Percentiles rank a stretch among this genome's conserved stretches.
Evolutionary conservation across 148 eudicot genomes (phyloP).

Genomic region (Bassia scoparia): DNA sequence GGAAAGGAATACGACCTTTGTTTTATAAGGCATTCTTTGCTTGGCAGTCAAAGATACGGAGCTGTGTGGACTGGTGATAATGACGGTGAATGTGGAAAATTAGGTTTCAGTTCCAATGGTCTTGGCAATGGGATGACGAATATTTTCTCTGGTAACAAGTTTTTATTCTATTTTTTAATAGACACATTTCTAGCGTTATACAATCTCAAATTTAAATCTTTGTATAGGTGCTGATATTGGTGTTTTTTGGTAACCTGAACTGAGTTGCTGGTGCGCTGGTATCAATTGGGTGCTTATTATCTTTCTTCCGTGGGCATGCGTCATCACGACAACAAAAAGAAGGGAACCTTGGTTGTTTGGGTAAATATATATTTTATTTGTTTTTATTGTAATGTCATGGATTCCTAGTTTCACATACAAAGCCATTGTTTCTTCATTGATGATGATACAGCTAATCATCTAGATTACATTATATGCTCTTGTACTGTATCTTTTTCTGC

Average conservation of each 20-base stretch:
- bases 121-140: conserved; percentile 86
- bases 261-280: conserved; percentile 96
- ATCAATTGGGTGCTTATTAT: conserved; percentile 92
- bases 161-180: conserved; percentile 11
- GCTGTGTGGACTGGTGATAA: conserved; percentile 99
- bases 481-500: no score
- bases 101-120: conserved; percentile 96
- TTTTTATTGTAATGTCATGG: conserved; percentile 3
- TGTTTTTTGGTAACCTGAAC: conserved; percentile 97
- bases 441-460: neutral
- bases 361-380: conserved; percentile 37
- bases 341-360: conserved; percentile 98
- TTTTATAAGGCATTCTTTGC: conserved; percentile 93
- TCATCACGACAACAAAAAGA: conserved; percentile 98
- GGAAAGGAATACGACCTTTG: conserved; percentile 90
- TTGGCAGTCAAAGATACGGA: conserved; percentile 92
- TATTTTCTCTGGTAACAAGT: conserved; percentile 61
- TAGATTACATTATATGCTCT: no score
- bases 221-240: conserved; percentile 92
- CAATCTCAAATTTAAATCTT: conserved; percentile 13
- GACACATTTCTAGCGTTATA: neutral
- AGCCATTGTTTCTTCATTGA: neutral
- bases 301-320: conserved; percentile 98
- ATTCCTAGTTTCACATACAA: neutral
- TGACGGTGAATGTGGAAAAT: conserved; percentile 96